These are phyloP conservation scores for Penicillium sp. DNA, from an alignment of 2,329 filamentous ascomycete species.

Conservation along the genomic window DNA sequence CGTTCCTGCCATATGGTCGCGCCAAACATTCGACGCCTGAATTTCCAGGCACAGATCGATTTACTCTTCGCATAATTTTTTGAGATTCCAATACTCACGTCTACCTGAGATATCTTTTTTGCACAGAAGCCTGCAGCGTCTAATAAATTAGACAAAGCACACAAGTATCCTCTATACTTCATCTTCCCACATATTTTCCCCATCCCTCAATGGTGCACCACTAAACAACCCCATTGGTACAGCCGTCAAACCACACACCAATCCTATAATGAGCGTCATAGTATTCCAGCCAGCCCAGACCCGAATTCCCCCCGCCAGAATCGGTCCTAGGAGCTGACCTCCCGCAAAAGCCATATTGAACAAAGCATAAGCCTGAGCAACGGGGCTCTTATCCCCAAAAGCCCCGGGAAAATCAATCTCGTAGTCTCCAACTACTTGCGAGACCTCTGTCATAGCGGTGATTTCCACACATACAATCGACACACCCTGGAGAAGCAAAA, in stretches of 20 bases:
- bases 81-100: too few species aligned
- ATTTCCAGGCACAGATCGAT: not conserved
- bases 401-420: conserved; percentile 70
- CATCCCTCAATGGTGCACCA: not conserved
- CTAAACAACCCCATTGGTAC: conserved; percentile 31
- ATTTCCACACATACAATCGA: conserved; percentile 64
- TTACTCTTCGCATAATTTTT: too few species aligned
- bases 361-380: conserved; percentile 69
- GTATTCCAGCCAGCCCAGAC: conserved; percentile 36
- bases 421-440: conserved; percentile 58
- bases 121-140: not conserved
- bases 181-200: not conserved
- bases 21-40: not conserved
- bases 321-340: conserved; percentile 65
- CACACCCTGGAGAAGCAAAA: conserved; percentile 66
- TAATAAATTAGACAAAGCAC: not conserved
- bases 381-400: conserved; percentile 62
- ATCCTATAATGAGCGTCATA: conserved; percentile 36
- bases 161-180: too few species aligned
- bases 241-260: conserved; percentile 32
- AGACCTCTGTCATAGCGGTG: conserved; percentile 73
- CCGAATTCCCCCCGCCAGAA: conserved; percentile 55
- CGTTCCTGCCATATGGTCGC: not conserved
- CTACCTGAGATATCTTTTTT: not conserved
- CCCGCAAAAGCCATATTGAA: conserved; percentile 65